Evolutionary conservation across 2,329 filamentous ascomycete genomes (phyloP), one percentile per base, ranked within the genome.

Genomic region (Bipolaris sorokiniana): DNA sequence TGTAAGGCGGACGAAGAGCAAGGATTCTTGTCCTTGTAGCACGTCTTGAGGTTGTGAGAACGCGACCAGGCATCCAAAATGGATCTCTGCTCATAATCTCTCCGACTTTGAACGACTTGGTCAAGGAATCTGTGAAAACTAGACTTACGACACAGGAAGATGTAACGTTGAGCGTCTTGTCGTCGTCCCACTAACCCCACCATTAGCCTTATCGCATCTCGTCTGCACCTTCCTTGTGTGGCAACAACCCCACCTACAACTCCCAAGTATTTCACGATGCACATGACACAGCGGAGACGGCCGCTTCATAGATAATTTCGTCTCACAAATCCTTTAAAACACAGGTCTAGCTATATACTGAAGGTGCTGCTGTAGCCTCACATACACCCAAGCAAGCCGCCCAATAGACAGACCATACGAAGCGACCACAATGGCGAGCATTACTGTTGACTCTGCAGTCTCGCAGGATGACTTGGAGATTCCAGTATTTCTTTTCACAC

Each of bases 391-490:
- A 45, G 34, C 26, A 28, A 44, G 38, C 20, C 36, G 6, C 26
- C 37, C 18, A 44, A 15, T 20, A 41, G 13, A 42, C 26, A 61
- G 36, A 20, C 46, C n/a, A 51, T 31, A 26, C 31, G 13, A 36
- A 55, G 37, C 28, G 16, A 59, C 13, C 42, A 37, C 48, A 42
- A 68, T 68, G 65, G 60, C 62, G 18, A 61, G 59, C 48, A 70
- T 71, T 28, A 70, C 61, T 15, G 67, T 74, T 23, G 67, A 66
- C 51, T 65, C 73, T 1, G 76, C 75, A 13, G 76, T 78, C 44
- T 69, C 73, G 11, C 72, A 77, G 54, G 76, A 77, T 51, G 71
- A 77, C 46, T 61, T 77, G 20, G 69, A 75, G 49, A 78, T 78
- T 46, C 76, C 76, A 3, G 76, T 76, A 66, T 11, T n/a, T 5